These are phyloP conservation scores for Wallacemonas sp. DNA, from an alignment of 208 protist genomes.

Conservation along the genomic window DNA sequence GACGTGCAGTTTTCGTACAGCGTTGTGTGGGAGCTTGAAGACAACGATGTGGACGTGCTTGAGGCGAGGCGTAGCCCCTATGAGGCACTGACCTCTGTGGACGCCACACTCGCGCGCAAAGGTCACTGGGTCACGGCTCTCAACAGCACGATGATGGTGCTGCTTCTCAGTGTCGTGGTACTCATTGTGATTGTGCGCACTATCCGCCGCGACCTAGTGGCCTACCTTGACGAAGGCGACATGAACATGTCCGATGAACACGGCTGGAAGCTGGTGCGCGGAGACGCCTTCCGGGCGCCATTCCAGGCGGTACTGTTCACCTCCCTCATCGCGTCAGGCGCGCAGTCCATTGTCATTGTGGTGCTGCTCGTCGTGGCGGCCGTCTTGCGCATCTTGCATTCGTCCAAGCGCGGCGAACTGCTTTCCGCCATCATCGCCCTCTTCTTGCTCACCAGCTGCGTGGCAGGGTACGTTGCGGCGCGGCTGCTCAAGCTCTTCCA, in stretches of 20 bases:
- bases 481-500: slow-evolving; percentile 87
- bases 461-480: slow-evolving; percentile 89
- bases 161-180: slow-evolving; percentile 93
- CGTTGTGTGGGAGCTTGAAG: slow-evolving; percentile 34
- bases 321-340: slow-evolving; percentile 87
- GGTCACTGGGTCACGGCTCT: slow-evolving; percentile 96
- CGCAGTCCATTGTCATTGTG: slow-evolving; percentile 84
- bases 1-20: slow-evolving; percentile 50
- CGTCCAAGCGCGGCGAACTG: slow-evolving; percentile 90
- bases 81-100: slow-evolving; percentile 45
- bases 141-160: slow-evolving; percentile 94
- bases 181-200: slow-evolving; percentile 95
- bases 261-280: slow-evolving; percentile 96
- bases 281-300: slow-evolving; percentile 96
- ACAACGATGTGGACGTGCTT: slow-evolving; percentile 55
- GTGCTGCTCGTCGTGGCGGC: slow-evolving; percentile 73
- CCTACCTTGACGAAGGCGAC: slow-evolving; percentile 48
- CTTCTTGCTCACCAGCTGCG: slow-evolving; percentile 59
- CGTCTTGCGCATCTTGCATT: slow-evolving; percentile 84
- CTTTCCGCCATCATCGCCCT: slow-evolving; percentile 70
- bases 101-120: slow-evolving; percentile 5
- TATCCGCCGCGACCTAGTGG: slow-evolving; percentile 91
- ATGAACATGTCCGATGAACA: slow-evolving; percentile 57
- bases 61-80: slow-evolving; percentile 94
- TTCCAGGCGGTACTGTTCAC: slow-evolving; percentile 63